Conservation (phyloP, 1,284 basidiomycete species). For the Microbotryum lychnidis-dioicae region DNA sequence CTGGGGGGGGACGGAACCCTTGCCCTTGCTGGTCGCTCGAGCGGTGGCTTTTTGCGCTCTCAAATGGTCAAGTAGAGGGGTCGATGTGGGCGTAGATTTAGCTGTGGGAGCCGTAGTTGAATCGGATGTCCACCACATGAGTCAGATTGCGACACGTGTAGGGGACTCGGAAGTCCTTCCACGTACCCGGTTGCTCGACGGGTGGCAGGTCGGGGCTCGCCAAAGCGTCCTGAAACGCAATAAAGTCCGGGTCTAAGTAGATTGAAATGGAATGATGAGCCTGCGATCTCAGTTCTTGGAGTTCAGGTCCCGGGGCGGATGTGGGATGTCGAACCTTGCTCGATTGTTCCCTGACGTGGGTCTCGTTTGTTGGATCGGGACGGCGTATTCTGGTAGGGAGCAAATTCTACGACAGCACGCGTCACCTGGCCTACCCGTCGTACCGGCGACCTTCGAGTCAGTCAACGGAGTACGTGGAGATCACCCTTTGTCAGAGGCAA, state of each 20-base stretch:
- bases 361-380: conserved; percentile 64
- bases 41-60: conserved; percentile 60
- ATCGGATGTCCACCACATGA: no score
- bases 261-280: background rate
- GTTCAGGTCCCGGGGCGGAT: background rate
- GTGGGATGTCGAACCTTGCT: conserved; percentile 51
- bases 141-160: no score
- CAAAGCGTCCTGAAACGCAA: conserved; percentile 22
- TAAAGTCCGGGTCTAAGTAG: conserved; percentile 20
- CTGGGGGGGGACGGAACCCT: conserved; percentile 1
- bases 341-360: conserved; percentile 61
- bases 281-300: no score
- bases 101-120: conserved; percentile 36
- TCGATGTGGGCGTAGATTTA: conserved; percentile 61
- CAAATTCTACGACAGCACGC: conserved; percentile 83
- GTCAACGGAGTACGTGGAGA: no score
- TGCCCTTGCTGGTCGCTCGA: conserved; percentile 14
- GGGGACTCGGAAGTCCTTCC: no score
- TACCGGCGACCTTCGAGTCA: background rate
- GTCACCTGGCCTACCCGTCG: conserved; percentile 64
- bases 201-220: background rate
- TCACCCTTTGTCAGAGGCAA: background rate
- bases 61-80: conserved; percentile 78
- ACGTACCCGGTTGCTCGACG: no score
- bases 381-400: conserved; percentile 80